Conservation (phyloP, 2,329 filamentous ascomycete genomes). For the Chalaropsis ovoidea region DNA sequence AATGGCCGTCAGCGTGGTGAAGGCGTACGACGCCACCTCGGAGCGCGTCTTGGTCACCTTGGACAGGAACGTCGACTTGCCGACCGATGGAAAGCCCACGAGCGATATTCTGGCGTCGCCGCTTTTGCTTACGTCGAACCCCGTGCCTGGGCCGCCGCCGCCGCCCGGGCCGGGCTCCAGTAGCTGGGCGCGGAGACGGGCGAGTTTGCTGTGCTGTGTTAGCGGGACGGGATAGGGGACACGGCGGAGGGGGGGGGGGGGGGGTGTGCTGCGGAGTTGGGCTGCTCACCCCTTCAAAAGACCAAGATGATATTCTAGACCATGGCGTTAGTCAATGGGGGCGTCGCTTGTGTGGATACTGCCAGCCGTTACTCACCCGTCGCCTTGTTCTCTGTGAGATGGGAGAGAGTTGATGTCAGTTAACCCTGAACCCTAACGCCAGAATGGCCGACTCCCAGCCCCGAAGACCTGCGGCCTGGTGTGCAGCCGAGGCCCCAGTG, state of each 20-base stretch:
- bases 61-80: conserved; percentile 97
- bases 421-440: conserved; percentile 16
- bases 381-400: conserved; percentile 79
- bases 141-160: conserved; percentile 65
- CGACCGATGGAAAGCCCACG: conserved; percentile 96
- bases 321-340: not conserved
- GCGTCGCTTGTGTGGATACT: not conserved
- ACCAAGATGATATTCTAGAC: conserved; percentile 89
- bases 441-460: not conserved
- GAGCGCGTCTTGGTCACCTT: conserved; percentile 98
- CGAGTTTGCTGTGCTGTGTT: conserved; percentile 63
- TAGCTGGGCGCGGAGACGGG: conserved; percentile 83
- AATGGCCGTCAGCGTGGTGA: conserved; percentile 95
- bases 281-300: conserved; percentile 76
- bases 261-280: conserved; percentile 21
- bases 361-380: conserved; percentile 57
- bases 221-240: conserved; percentile 2
- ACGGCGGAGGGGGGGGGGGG: not conserved
- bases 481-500: not conserved
- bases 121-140: conserved; percentile 91
- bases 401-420: conserved; percentile 18
- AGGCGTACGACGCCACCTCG: conserved; percentile 90
- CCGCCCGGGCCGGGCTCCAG: conserved; percentile 78
- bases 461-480: not conserved
- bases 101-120: conserved; percentile 94